Percentiles rank a stretch among this genome's conserved stretches.
Conservation (phyloP, 495 filamentous ascomycete species). For the Tuber aestivum region DNA sequence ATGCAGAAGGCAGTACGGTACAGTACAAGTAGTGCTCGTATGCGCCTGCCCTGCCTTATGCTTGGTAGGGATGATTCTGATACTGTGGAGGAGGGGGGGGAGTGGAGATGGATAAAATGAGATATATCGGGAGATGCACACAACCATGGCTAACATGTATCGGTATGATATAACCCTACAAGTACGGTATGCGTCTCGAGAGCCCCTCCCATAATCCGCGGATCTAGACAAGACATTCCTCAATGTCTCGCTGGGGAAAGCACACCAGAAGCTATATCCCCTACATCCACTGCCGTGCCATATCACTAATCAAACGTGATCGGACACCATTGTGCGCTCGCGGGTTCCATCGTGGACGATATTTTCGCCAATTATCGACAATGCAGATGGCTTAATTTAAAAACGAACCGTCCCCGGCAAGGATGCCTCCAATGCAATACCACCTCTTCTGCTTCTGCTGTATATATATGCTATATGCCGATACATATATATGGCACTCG, state of each 20-base stretch:
- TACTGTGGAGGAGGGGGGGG: no score
- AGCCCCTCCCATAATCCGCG: background rate
- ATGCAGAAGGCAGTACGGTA: background rate
- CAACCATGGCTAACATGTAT: constrained; percentile 4
- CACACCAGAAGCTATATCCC: background rate
- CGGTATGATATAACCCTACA: constrained; percentile 13
- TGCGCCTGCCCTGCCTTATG: constrained; percentile 1
- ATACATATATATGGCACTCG: background rate
- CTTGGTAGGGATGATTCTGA: constrained; percentile 15
- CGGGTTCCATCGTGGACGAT: background rate
- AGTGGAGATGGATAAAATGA: constrained; percentile 3
- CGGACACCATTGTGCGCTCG: background rate
- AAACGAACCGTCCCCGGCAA: background rate
- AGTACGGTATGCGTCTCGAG: background rate
- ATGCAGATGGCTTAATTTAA: background rate
- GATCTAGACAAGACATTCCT: background rate
- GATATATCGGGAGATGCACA: constrained; percentile 5
- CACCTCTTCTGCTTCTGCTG: background rate
- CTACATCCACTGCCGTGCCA: background rate
- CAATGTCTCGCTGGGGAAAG: background rate
- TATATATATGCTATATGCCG: no score
- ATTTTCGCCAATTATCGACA: background rate
- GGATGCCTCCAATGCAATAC: background rate
- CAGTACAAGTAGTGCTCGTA: no score
- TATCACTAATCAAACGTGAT: background rate